Conservation (phyloP, 371 early-diverging fungal species). For the Saksenaea oblongispora region DNA sequence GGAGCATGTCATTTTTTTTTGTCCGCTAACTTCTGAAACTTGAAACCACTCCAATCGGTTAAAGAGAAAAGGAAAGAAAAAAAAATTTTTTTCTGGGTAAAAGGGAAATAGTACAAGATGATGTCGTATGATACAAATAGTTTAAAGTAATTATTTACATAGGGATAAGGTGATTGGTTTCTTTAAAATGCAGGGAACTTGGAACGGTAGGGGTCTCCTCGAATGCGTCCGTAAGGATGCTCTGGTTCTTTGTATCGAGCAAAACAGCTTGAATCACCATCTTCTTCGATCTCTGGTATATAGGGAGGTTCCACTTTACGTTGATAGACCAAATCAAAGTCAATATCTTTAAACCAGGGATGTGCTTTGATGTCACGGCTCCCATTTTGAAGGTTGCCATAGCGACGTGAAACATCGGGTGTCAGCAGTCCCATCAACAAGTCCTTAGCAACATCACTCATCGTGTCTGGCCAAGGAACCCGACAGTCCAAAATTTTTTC, state of each 20-base stretch:
- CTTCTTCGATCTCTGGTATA: constrained; percentile 78
- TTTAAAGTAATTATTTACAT: neutral
- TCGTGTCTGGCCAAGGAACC: constrained; percentile 77
- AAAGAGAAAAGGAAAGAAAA: neutral
- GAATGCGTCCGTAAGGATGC: constrained; percentile 50
- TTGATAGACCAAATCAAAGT: constrained; percentile 80
- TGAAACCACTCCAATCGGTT: neutral
- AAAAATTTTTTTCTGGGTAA: neutral
- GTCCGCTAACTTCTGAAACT: neutral
- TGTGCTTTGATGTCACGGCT: constrained; percentile 91
- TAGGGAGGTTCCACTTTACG: constrained; percentile 88
- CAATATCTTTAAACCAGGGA: constrained; percentile 93
- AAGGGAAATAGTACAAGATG: neutral
- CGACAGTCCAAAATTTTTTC: constrained; percentile 77
- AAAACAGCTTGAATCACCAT: constrained; percentile 94
- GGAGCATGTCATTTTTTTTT: neutral
- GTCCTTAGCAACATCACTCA: constrained; percentile 89
- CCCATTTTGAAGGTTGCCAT: constrained; percentile 86
- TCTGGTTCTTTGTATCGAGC: constrained; percentile 87
- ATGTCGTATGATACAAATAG: neutral
- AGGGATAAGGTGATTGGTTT: neutral
- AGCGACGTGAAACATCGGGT: constrained; percentile 84
- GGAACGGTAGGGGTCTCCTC: constrained; percentile 36
- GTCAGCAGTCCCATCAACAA: constrained; percentile 85
- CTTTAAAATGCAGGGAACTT: constrained; percentile 44